A percentile compares a stretch with the other conserved stretches of the same genome.
Conservation (phyloP, 495 filamentous ascomycete genomes). For the Hypoxylon rickii region DNA sequence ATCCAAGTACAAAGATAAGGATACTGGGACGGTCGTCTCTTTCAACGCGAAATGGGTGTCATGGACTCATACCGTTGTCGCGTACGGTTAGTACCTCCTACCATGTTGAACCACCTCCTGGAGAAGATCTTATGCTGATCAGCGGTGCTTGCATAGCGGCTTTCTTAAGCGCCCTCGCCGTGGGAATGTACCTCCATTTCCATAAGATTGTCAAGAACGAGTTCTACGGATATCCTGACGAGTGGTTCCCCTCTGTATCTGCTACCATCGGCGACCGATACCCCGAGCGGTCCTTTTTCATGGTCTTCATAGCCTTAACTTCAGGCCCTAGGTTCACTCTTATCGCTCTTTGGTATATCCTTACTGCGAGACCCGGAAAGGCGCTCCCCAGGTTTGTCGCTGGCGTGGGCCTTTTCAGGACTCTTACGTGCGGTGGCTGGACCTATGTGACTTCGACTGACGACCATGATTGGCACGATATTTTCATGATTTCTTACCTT, state of each 20-base stretch:
- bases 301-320: conserved; percentile 94
- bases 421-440: conserved; percentile 96
- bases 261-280: conserved; percentile 99
- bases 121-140: background rate
- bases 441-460: conserved; percentile 99
- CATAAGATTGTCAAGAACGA: conserved; percentile 98
- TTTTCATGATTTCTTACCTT: conserved; percentile 98
- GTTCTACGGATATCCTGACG: conserved; percentile 92
- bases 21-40: conserved; percentile 73
- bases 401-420: conserved; percentile 80
- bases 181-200: conserved; percentile 87
- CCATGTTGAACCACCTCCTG: background rate
- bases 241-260: conserved; percentile 99
- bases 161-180: conserved; percentile 86
- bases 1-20: conserved; percentile 81
- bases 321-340: conserved; percentile 92
- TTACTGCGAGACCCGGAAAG: conserved; percentile 76
- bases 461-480: conserved; percentile 98
- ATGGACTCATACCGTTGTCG: conserved; percentile 81
- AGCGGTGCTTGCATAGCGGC: conserved; percentile 58
- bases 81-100: conserved; percentile 63
- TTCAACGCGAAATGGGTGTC: conserved; percentile 92
- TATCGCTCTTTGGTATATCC: conserved; percentile 88
- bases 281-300: conserved; percentile 94
- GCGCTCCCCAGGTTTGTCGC: conserved; percentile 82